Conservation (phyloP, 2,329 filamentous ascomycete species). For the Tympanopsis confertula region DNA sequence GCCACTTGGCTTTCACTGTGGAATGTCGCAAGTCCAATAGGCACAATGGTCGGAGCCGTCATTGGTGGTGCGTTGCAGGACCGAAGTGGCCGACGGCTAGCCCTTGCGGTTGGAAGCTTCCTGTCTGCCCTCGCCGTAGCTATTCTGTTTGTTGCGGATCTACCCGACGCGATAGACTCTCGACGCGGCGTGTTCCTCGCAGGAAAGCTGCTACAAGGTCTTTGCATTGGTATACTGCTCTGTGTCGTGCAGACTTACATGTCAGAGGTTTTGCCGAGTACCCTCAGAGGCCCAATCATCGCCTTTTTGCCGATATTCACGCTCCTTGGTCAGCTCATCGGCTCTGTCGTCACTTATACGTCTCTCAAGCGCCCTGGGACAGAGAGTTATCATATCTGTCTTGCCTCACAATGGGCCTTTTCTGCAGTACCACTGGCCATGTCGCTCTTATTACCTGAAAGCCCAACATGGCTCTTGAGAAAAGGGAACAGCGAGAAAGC, state of each 20-base stretch:
- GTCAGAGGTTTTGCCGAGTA: slow-evolving; percentile 33
- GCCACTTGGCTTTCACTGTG: slow-evolving; percentile 31
- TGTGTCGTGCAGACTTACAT: slow-evolving; percentile 32
- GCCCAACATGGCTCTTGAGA: slow-evolving; percentile 33
- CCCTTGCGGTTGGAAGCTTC: slow-evolving; percentile 20
- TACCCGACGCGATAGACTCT: slow-evolving; percentile 11
- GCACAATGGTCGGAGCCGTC: slow-evolving; percentile 22
- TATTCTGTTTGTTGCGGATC: slow-evolving; percentile 18
- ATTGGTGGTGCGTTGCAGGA: slow-evolving; percentile 26
- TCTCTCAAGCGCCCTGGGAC: slow-evolving; percentile 10
- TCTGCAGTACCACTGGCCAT: slow-evolving; percentile 27
- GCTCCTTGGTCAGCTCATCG: slow-evolving; percentile 33
- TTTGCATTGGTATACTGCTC: slow-evolving; percentile 30
- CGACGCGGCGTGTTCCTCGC: slow-evolving; percentile 26
- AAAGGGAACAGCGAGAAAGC: slow-evolving; percentile 24
- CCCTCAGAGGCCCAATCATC: slow-evolving; percentile 31
- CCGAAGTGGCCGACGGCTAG: slow-evolving; percentile 21
- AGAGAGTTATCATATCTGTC: slow-evolving; percentile 24
- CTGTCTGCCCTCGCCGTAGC: slow-evolving; percentile 23
- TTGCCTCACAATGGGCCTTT: slow-evolving; percentile 31
- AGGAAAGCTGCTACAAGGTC: slow-evolving; percentile 31
- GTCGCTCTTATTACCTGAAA: slow-evolving; percentile 34
- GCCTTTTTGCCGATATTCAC: slow-evolving; percentile 36
- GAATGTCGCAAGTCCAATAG: slow-evolving; percentile 24
- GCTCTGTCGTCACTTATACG: slow-evolving; percentile 27